Conservation (phyloP, 2,329 filamentous ascomycete species). For the Exophiala calicioides region DNA sequence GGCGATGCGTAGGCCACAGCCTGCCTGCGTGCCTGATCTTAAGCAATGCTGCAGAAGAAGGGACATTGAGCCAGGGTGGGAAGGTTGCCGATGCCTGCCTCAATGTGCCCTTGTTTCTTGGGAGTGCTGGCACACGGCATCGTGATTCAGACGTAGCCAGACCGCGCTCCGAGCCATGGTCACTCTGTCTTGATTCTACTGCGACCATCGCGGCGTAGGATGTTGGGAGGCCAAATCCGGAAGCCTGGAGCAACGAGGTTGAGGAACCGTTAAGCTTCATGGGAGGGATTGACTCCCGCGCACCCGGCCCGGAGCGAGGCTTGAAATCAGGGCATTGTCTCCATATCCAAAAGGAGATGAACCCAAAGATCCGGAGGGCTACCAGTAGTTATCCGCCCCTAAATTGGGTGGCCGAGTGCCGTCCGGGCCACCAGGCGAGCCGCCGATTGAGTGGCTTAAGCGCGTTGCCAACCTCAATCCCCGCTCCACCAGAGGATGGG, state of each 20-base stretch:
- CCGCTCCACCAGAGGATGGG: background rate
- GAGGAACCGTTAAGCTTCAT: conserved; percentile 18
- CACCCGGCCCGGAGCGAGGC: conserved; percentile 10
- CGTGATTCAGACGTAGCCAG: too few species aligned
- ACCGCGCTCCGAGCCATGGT: too few species aligned
- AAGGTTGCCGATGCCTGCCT: background rate
- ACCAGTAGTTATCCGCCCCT: too few species aligned
- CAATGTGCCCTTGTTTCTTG: background rate
- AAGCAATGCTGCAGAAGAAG: too few species aligned
- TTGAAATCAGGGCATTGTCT: background rate
- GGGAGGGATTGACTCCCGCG: conserved; percentile 8
- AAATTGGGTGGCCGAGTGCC: too few species aligned
- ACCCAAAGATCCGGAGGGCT: background rate
- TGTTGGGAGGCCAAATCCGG: conserved; percentile 13
- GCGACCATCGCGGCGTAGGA: too few species aligned
- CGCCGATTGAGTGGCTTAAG: background rate
- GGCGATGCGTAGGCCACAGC: too few species aligned
- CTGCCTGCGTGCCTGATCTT: too few species aligned
- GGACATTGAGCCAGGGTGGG: background rate
- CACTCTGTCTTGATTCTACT: too few species aligned
- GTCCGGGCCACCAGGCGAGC: background rate
- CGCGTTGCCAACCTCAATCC: background rate
- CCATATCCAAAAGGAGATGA: too few species aligned
- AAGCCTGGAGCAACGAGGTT: conserved; percentile 9
- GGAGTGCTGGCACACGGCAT: too few species aligned